phyloP scores from a whole-genome alignment of 78 protist species.

The Creolimax fragrantissima region DNA sequence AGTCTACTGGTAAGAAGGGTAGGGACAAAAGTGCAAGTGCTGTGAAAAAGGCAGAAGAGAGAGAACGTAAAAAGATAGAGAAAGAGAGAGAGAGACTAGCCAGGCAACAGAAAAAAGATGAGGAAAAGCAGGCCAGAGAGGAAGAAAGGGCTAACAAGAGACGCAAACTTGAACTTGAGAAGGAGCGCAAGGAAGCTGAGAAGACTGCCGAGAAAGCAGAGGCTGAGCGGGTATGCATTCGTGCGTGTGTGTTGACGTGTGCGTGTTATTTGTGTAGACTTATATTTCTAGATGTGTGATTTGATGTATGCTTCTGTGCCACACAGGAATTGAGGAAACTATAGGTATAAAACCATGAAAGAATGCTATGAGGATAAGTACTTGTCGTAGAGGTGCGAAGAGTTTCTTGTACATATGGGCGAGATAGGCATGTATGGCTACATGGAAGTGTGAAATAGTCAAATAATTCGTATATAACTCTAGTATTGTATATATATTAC shows the following conservation, averaged over 20 bases:
- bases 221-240: background rate
- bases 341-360: no score
- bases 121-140: background rate
- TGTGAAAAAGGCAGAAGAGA: background rate
- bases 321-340: no score
- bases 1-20: no score
- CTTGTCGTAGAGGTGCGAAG: no score
- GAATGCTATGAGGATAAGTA: no score
- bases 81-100: background rate
- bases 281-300: background rate
- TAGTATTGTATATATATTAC: no score
- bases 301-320: background rate
- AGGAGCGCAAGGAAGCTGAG: background rate
- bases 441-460: no score
- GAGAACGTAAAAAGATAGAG: background rate
- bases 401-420: no score
- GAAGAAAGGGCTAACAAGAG: background rate
- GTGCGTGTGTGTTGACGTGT: background rate
- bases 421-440: no score
- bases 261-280: background rate
- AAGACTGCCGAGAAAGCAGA: background rate
- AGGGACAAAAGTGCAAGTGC: no score
- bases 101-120: background rate
- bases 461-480: no score
- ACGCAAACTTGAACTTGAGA: background rate